Evolutionary conservation across 441 rosid genomes (phyloP), one percentile per base, ranked within the genome.

Genomic region (Iberis amara): DNA sequence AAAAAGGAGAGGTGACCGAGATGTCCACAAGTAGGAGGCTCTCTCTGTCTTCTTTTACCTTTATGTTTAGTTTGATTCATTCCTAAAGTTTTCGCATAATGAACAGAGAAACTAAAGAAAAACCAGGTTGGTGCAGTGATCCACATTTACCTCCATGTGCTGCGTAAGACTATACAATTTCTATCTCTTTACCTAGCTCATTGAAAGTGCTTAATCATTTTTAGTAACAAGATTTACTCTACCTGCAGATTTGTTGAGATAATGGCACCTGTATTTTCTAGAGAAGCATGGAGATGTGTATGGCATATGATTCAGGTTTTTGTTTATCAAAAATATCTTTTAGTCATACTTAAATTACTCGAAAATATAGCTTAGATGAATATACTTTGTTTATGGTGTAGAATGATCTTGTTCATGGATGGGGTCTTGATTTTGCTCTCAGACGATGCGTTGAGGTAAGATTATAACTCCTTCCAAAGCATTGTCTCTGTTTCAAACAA

Each of bases 351-450:
- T 18, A 31, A 31, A 31, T 31, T 8, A 6, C 7, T 31, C 9
- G 9, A 7, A 31, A 31, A 18, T 18, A 18, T 18, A 3, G 21
- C 21, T 18, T 18, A 18, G 21, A 18, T 18, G 21, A 18, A 18
- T 18, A 1, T 18, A 18, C 21, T 31, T 31, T 31, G 35, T 31
- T 31, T 31, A 31, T 84, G 28, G 82, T 63, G 54, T 70, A 81
- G 89, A 81, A 81, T 64, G 85, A 81, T 61, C 68, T 81, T 71
- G 80, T 81, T 68, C 89, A 81, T 71, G 89, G 89, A 41, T 81
- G 89, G 89, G 88, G 89, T 55, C 71, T 81, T 47, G 89, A 79
- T 71, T 81, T 81, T 50, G 80, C 82, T 46, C 85, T 81, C 52
- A 69, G 89, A 54, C 71, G 81, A 73, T 79, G 89, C 0, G 81